Evolutionary conservation across 208 protist species (phyloP).

Genomic region (Novymonas esmeraldas): DNA sequence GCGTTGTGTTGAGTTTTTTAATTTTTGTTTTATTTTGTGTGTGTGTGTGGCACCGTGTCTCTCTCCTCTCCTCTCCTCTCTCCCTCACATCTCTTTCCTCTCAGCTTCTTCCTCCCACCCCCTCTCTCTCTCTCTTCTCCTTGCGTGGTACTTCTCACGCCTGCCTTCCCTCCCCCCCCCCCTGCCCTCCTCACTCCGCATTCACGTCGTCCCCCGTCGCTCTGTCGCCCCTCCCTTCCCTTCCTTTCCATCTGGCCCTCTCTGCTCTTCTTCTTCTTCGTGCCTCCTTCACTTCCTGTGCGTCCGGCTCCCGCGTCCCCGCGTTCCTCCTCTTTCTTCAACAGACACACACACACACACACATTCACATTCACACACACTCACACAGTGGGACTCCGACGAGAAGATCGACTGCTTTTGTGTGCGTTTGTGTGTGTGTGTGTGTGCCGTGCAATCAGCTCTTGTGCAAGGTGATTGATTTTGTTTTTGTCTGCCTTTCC

Average conservation of each 20-base stretch:
- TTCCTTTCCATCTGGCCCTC: neutral
- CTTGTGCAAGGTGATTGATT: neutral
- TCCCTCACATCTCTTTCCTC: neutral
- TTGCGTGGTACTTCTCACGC: neutral
- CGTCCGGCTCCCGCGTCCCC: neutral
- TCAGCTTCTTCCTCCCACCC: neutral
- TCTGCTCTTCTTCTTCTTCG: neutral
- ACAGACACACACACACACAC: too few species aligned
- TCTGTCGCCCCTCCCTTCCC: neutral
- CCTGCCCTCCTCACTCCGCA: too few species aligned
- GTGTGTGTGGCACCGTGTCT: neutral
- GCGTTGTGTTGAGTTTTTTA: neutral
- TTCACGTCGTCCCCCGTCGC: neutral
- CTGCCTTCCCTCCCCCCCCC: neutral
- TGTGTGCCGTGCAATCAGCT: too few species aligned
- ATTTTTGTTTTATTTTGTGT: neutral
- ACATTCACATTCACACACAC: too few species aligned
- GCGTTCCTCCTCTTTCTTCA: too few species aligned
- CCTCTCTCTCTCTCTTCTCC: neutral
- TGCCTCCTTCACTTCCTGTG: neutral
- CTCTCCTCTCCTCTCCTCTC: neutral
- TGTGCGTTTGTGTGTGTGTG: neutral
- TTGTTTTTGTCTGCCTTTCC: neutral
- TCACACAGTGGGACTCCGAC: too few species aligned
- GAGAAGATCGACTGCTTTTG: too few species aligned